Evolutionary conservation across 257 asterid genomes (phyloP).

Genomic region (Thymus quinquecostatus): DNA sequence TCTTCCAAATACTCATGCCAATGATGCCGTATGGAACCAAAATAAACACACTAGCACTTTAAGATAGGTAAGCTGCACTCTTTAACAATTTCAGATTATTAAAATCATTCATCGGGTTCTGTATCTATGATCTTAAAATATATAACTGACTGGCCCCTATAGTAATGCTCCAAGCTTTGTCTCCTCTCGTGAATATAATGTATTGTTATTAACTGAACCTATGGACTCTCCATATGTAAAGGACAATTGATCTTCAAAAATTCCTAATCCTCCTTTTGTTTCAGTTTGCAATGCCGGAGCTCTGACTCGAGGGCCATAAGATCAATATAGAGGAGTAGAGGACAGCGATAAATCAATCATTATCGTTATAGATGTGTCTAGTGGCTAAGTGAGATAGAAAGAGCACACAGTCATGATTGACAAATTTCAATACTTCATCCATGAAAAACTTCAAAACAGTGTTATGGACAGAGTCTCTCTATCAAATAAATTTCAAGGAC

Average conservation of each 20-base stretch:
- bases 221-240: background rate
- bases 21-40: conserved; percentile 12
- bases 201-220: conserved; percentile 13
- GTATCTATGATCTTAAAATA: background rate
- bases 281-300: background rate
- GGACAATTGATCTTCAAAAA: conserved; percentile 2
- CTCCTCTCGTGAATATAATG: background rate
- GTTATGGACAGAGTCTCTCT: background rate
- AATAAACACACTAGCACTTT: background rate
- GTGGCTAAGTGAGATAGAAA: background rate
- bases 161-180: background rate
- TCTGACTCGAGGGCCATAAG: conserved; percentile 15
- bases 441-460: background rate
- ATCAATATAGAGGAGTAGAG: background rate
- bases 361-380: conserved; percentile 11
- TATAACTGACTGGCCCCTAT: background rate
- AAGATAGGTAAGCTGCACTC: background rate
- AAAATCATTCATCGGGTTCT: background rate
- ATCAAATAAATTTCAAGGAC: background rate
- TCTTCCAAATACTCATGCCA: background rate
- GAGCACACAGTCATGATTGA: conserved; percentile 13
- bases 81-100: background rate
- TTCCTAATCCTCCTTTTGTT: background rate
- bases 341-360: conserved; percentile 15
- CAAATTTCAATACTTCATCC: conserved; percentile 22